Conservation (phyloP, 352 stramenopile genomes). For the Phytopythium vexans region DNA sequence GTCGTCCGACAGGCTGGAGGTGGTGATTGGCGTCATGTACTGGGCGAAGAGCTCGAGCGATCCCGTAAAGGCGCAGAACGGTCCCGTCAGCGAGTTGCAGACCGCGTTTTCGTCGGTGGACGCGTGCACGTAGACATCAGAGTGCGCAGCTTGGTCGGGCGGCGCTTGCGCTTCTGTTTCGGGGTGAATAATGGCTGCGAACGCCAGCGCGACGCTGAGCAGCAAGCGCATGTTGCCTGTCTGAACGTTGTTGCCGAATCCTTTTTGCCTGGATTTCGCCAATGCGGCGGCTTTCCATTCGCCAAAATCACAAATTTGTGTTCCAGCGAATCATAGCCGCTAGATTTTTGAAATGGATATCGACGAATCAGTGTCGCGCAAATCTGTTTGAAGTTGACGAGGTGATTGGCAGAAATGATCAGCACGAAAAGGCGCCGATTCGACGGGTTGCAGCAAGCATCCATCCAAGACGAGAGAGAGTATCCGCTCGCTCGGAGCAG, state of each 20-base stretch:
- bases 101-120: constrained; percentile 8
- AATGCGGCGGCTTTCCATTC: too few species aligned
- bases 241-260: too few species aligned
- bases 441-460: too few species aligned
- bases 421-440: too few species aligned
- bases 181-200: not conserved
- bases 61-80: constrained; percentile 49
- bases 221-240: too few species aligned
- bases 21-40: constrained; percentile 64
- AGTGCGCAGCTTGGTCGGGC: not conserved
- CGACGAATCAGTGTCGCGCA: too few species aligned
- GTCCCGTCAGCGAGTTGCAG: constrained; percentile 64
- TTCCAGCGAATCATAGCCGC: too few species aligned
- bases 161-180: not conserved
- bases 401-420: constrained; percentile 15
- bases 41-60: constrained; percentile 29
- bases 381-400: too few species aligned
- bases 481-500: not conserved
- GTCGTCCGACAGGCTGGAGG: constrained; percentile 12
- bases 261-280: too few species aligned
- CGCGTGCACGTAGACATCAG: not conserved
- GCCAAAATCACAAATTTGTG: too few species aligned
- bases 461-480: constrained; percentile 1
- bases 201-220: not conserved
- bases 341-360: too few species aligned